Evolutionary conservation across 108 stramenopile species (phyloP), one percentile per base, ranked within the genome.

Genomic region (Cyclostephanos invisitatus): DNA sequence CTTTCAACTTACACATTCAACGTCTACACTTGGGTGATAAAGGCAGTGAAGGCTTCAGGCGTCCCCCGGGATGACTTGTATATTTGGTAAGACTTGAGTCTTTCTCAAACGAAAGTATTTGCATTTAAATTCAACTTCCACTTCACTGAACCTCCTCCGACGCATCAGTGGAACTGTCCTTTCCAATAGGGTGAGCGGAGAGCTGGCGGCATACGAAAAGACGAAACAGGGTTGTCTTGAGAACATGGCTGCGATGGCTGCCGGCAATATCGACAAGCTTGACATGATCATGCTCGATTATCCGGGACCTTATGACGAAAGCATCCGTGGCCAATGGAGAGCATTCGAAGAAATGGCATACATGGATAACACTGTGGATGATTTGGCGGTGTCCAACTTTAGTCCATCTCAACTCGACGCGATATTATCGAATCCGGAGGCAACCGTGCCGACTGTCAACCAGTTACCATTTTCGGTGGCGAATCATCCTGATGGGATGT

Each of bases 271-370:
- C 38, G 83, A 85, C 64, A 85, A 87, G 50, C 72, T 91, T 11
- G 90, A 91, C 73, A 85, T 85, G 77, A 91, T 91, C 44, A 91
- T 91, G 90, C 65, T 91, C 15, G 90, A 91, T 51, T 91, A 91
- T 83, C 90, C 90, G 10, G 90, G 90, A 28, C 81, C 90, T 17
- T 86, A 91, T 72, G 77, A 81, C 46, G 85, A 82, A 14, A 87
- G 86, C n/a, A 85, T 91, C 38, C 79, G 73, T 55, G 90, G 90
- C 18, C 90, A 91, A 54, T 91, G 90, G 90, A 61, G 36, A 12
- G 72, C 85, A 50, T 87, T 91, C 60, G 88, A 91, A 68, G 88
- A 87, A 11, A 91, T 91, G 90, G 47, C 24, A 53, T 60, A 75
- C 50, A 65, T 66, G 50, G 81, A 84, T 22, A 71, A 74, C 32